These are phyloP conservation scores for Stenocarpella maydis DNA, from an alignment of 2,329 filamentous ascomycete species.

Conservation along the genomic window DNA sequence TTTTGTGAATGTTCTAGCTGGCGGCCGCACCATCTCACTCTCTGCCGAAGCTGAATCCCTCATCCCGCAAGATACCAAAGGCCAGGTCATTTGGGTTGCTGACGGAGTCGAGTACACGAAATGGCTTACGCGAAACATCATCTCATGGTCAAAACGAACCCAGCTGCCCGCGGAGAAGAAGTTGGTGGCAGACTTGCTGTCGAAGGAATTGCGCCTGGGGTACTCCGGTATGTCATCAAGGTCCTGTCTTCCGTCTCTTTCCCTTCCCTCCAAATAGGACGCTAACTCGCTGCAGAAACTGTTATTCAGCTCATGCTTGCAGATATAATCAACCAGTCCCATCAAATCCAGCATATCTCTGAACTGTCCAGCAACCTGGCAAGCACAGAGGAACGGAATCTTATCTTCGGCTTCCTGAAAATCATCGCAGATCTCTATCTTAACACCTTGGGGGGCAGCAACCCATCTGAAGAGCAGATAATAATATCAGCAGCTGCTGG, in stretches of 20 bases:
- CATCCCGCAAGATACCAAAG: constrained; percentile 48
- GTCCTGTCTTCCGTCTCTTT: too few species aligned
- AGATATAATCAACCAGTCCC: constrained; percentile 42
- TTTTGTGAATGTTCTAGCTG: constrained; percentile 55
- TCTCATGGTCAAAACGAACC: constrained; percentile 48
- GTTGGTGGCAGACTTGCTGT: constrained; percentile 57
- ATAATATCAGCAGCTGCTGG: constrained; percentile 66
- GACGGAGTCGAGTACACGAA: constrained; percentile 69
- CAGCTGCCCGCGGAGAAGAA: constrained; percentile 46
- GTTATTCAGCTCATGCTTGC: constrained; percentile 50
- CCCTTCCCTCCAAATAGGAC: too few species aligned
- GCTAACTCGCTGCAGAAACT: constrained; percentile 46
- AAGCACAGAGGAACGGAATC: constrained; percentile 53
- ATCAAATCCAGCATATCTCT: constrained; percentile 43
- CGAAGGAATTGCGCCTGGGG: constrained; percentile 73
- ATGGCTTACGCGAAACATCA: constrained; percentile 77
- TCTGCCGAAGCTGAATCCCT: constrained; percentile 64
- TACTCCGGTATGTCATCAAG: constrained; percentile 66
- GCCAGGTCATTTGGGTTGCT: constrained; percentile 64
- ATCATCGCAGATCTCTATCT: constrained; percentile 57
- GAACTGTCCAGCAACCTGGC: constrained; percentile 48
- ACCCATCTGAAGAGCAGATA: constrained; percentile 41
- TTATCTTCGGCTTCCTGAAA: constrained; percentile 51
- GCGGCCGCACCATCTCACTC: constrained; percentile 59
- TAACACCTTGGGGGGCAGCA: constrained; percentile 44